Base-by-base conservation (phyloP, 1,139 yeast genomes). In the Kazachstania sp. region DNA sequence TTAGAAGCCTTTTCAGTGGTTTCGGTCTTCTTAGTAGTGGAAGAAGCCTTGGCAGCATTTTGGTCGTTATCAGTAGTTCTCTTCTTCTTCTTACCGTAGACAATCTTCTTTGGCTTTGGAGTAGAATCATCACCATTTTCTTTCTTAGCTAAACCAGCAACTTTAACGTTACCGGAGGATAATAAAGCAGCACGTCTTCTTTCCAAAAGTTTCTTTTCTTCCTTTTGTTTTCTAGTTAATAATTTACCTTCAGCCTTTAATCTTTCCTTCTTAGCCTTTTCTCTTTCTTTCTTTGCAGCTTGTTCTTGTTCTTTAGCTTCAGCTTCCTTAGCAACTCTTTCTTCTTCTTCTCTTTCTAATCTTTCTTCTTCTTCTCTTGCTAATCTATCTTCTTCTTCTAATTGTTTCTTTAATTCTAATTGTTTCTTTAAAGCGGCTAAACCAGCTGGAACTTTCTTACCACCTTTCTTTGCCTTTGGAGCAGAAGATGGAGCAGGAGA, bases 191-290 rank as follows among this genome's bases (percentile, higher is more conserved):
- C 83, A 67, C 95, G 86, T 71, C 97, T 86, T 65, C 86, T 84
- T 64, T 92, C 97, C 61, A 83, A 80, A 43, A 83, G 69, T 49
- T 82, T 86, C 72, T 86, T 85, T 65, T 88, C 95, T 68, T 90
- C 97, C 69, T 86, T 87, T 72, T 92, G 98, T 66, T 90, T 92
- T 72, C 86, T 92, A 51, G 97, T 86, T 64, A 85, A 69, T 49
- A 79, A 75, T 60, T 84, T 92, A 61, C 99, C 99, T 68, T 90
- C 96, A 26, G 96, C 95, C 71, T 86, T 86, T 67, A 84, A 73
- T 67, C 81, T 84, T 60, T 83, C 92, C 59, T 75, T 80, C 73
- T 83, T 78, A 62, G 81, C 79, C 69, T 79, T 86, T 61, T 83
- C 94, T 63, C 83, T 92, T 62, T 86, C 95, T 66, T 81, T 87